These are phyloP conservation scores for Tulasnella sp. DNA, from an alignment of 768 basidiomycete species.

Conservation along the genomic window DNA sequence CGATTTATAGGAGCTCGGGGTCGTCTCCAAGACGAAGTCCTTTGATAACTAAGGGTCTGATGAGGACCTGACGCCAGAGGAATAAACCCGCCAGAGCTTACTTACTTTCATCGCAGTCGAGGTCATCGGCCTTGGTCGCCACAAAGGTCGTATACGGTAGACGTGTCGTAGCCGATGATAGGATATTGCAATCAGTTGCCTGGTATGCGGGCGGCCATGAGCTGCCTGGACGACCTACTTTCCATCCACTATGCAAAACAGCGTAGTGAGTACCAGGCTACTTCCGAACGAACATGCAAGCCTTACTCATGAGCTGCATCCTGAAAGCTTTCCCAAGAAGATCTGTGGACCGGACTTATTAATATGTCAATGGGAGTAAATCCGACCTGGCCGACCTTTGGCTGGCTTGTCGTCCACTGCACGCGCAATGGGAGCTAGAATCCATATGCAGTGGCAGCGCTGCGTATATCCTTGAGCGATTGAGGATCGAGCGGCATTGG, in stretches of 20 bases:
- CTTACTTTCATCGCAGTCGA: constrained; percentile 34
- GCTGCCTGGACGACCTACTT: constrained; percentile 45
- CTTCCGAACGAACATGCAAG: not conserved
- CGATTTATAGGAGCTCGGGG: constrained; percentile 50
- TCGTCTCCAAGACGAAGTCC: constrained; percentile 53
- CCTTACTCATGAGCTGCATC: constrained; percentile 57
- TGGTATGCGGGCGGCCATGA: not conserved
- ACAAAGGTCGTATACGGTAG: constrained; percentile 63
- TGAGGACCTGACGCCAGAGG: not conserved
- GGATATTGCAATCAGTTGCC: constrained; percentile 1
- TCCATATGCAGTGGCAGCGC: constrained; percentile 61
- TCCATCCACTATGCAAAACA: constrained; percentile 42
- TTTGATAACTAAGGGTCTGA: constrained; percentile 39
- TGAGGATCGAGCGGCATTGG: constrained; percentile 59
- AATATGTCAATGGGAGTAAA: not conserved
- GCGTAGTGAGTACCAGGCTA: not conserved
- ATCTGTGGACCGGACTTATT: constrained; percentile 39
- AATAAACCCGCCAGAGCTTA: not conserved
- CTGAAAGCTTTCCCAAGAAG: constrained; percentile 63
- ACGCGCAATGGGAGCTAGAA: constrained; percentile 60
- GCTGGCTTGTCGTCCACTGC: constrained; percentile 66
- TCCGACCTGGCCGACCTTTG: constrained; percentile 42
- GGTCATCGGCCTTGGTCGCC: constrained; percentile 62
- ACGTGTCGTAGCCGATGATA: constrained; percentile 57
- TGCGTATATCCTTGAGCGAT: constrained; percentile 68